Conservation (phyloP, 2,329 filamentous ascomycete species). For the Volutella citrinella region DNA sequence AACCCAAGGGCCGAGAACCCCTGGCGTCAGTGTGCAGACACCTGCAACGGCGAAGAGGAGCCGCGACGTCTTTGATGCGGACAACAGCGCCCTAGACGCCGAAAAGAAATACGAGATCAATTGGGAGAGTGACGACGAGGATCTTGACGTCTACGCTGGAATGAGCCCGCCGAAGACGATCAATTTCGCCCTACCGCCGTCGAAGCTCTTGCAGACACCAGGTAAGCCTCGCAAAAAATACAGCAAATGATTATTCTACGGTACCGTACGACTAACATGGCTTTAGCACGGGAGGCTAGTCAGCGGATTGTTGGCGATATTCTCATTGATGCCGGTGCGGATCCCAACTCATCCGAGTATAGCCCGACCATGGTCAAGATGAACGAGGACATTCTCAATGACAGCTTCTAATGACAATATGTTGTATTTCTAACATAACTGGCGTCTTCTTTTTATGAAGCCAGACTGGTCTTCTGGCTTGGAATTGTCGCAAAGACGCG, state of each 20-base stretch:
- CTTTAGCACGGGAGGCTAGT: conserved; percentile 74
- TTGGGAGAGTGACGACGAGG: conserved; percentile 74
- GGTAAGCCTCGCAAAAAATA: no score
- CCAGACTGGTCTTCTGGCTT: no score
- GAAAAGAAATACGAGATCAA: conserved; percentile 52
- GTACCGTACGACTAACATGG: no score
- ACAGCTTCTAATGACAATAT: conserved; percentile 54
- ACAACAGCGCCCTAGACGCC: conserved; percentile 18
- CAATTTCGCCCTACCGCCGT: conserved; percentile 76
- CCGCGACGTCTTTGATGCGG: conserved; percentile 44
- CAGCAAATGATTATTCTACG: no score
- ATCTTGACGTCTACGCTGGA: conserved; percentile 60
- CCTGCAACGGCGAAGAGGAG: conserved; percentile 53
- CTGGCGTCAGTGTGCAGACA: conserved; percentile 83
- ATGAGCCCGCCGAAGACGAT: conserved; percentile 94
- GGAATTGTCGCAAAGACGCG: no score
- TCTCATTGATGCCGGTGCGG: conserved; percentile 69
- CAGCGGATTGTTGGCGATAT: conserved; percentile 79
- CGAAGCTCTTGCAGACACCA: conserved; percentile 75
- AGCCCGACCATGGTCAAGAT: conserved; percentile 66
- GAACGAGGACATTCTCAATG: conserved; percentile 59
- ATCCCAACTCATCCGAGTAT: conserved; percentile 52
- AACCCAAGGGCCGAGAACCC: conserved; percentile 59
- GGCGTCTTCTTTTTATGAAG: no score
- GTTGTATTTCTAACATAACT: no score